A percentile compares a stretch with the other conserved stretches of the same genome.
Evolutionary conservation across 2,329 filamentous ascomycete species (phyloP).

Genomic region (Fusarium multiceps): DNA sequence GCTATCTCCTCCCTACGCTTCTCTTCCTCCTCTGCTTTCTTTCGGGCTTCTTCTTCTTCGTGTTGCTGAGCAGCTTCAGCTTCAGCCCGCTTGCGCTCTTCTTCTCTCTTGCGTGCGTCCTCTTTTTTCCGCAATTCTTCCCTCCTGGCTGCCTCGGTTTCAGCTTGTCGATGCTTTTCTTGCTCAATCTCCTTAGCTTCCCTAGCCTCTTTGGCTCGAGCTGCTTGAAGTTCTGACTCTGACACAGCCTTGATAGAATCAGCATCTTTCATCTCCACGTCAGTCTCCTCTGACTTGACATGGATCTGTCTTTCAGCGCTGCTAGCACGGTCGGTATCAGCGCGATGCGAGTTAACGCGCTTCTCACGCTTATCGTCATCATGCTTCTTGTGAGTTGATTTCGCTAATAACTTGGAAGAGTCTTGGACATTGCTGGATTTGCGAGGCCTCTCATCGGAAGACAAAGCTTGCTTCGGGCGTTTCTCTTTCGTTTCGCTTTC

Average conservation of each 20-base stretch:
- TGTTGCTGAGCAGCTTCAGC: slow-evolving; percentile 45
- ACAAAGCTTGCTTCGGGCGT: slow-evolving; percentile 56
- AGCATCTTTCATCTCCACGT: slow-evolving; percentile 67
- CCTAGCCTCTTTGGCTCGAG: slow-evolving; percentile 49
- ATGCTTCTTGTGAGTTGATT: slow-evolving; percentile 52
- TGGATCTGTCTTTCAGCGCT: slow-evolving; percentile 63
- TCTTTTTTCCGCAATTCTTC: slow-evolving; percentile 52
- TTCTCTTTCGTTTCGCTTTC: slow-evolving; percentile 65
- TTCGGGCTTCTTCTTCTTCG: slow-evolving; percentile 39
- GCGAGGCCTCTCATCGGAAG: slow-evolving; percentile 59
- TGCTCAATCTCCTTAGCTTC: slow-evolving; percentile 36
- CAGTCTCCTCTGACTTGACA: slow-evolving; percentile 67
- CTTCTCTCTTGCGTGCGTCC: slow-evolving; percentile 52
- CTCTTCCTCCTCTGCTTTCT: slow-evolving; percentile 49
- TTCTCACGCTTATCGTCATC: slow-evolving; percentile 56
- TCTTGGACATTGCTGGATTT: slow-evolving; percentile 59
- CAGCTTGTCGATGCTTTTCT: slow-evolving; percentile 44
- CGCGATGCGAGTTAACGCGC: slow-evolving; percentile 56
- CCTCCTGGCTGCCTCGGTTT: slow-evolving; percentile 48
- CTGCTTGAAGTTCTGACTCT: slow-evolving; percentile 49
- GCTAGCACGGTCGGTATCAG: slow-evolving; percentile 55
- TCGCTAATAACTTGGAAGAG: slow-evolving; percentile 50
- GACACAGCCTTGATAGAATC: slow-evolving; percentile 47
- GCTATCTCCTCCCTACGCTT: slow-evolving; percentile 51
- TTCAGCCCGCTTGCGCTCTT: slow-evolving; percentile 48